Evolutionary conservation across 495 filamentous ascomycete species (phyloP).

Genomic region (Xylaria castorea): DNA sequence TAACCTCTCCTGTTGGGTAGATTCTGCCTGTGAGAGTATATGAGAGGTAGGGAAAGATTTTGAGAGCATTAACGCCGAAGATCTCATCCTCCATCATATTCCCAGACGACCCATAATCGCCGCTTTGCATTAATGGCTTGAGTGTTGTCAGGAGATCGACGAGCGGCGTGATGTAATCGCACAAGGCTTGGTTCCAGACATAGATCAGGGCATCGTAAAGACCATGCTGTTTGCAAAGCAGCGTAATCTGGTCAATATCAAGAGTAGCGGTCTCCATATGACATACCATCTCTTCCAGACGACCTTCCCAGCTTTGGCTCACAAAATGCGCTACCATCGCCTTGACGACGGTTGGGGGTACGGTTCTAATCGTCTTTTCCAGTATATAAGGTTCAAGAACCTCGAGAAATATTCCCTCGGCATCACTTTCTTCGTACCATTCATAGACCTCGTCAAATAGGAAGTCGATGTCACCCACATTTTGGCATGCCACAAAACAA

Average conservation of each 20-base stretch:
- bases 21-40: slow-evolving; percentile 89
- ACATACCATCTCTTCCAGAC: slow-evolving; percentile 94
- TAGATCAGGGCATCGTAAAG: slow-evolving; percentile 97
- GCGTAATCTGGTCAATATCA: slow-evolving; percentile 92
- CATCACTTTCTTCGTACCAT: slow-evolving; percentile 80
- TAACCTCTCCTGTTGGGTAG: slow-evolving; percentile 82
- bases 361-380: slow-evolving; percentile 71
- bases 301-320: slow-evolving; percentile 68
- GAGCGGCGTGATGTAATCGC: slow-evolving; percentile 88
- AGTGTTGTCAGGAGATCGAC: slow-evolving; percentile 82
- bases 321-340: slow-evolving; percentile 82
- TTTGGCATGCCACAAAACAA: slow-evolving; percentile 82
- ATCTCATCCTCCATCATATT: slow-evolving; percentile 56
- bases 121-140: slow-evolving; percentile 62
- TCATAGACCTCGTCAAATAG: slow-evolving; percentile 91
- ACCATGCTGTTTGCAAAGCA: slow-evolving; percentile 85
- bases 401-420: slow-evolving; percentile 80
- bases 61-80: slow-evolving; percentile 72
- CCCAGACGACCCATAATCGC: slow-evolving; percentile 50
- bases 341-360: slow-evolving; percentile 88
- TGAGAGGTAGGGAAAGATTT: slow-evolving; percentile 94
- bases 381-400: slow-evolving; percentile 85
- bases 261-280: slow-evolving; percentile 88
- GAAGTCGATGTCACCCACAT: slow-evolving; percentile 76
- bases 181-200: slow-evolving; percentile 90